Conservation (phyloP, 2,329 filamentous ascomycete species). For the Purpureocillium lavendulum region DNA sequence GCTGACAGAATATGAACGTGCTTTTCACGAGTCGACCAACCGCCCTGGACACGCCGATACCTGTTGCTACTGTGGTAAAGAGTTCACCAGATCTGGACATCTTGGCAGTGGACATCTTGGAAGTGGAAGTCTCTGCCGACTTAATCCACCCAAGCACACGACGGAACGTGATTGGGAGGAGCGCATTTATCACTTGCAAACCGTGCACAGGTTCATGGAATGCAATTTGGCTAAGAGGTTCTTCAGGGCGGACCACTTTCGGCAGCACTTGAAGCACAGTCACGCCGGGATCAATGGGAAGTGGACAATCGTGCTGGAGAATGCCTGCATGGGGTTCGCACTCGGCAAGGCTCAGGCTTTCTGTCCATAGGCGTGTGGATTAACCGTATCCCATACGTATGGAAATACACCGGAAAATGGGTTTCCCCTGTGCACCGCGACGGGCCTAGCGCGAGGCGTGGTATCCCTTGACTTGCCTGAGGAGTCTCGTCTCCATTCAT, state of each 20-base stretch:
- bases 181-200: slow-evolving; percentile 78
- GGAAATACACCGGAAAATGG: too few relatives aligned
- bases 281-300: slow-evolving; percentile 94
- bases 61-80: slow-evolving; percentile 92
- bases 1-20: slow-evolving; percentile 66
- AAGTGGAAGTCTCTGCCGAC: slow-evolving; percentile 20
- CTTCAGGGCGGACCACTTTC: slow-evolving; percentile 93
- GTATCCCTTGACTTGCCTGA: too few relatives aligned
- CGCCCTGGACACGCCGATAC: slow-evolving; percentile 63
- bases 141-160: slow-evolving; percentile 32
- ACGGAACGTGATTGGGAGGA: slow-evolving; percentile 85
- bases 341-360: too few relatives aligned
- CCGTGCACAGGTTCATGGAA: slow-evolving; percentile 92
- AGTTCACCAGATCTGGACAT: slow-evolving; percentile 56
- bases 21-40: slow-evolving; percentile 74
- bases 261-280: slow-evolving; percentile 96
- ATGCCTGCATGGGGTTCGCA: slow-evolving; percentile 95
- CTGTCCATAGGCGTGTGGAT: too few relatives aligned
- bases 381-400: too few relatives aligned
- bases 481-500: too few relatives aligned
- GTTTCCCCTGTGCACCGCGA: too few relatives aligned
- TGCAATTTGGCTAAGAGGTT: slow-evolving; percentile 99
- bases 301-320: slow-evolving; percentile 98
- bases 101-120: too few relatives aligned
- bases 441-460: too few relatives aligned